Conservation (phyloP, 1,284 basidiomycete species). For the Agaricales sp. region DNA sequence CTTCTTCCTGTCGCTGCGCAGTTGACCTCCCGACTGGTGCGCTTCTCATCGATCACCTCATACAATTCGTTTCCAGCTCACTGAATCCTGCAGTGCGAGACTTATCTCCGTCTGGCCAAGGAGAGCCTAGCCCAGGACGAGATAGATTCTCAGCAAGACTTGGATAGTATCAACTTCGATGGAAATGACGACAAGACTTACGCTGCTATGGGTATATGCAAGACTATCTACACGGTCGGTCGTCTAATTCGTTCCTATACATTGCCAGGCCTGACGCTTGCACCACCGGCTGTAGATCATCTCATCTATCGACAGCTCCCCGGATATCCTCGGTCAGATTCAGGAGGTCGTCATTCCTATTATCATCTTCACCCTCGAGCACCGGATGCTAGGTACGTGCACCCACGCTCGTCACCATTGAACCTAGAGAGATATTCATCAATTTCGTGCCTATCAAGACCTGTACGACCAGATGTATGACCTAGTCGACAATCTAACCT, state of each 20-base stretch:
- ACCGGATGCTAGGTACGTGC: conserved; percentile 53
- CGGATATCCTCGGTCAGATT: conserved; percentile 71
- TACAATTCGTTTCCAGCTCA: no score
- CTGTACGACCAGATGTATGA: conserved; percentile 87
- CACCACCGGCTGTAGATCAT: conserved; percentile 37
- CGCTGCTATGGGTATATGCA: conserved; percentile 76
- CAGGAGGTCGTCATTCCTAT: conserved; percentile 78
- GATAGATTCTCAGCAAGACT: conserved; percentile 28
- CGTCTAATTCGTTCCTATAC: conserved; percentile 7
- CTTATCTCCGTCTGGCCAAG: conserved; percentile 69
- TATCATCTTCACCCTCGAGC: conserved; percentile 69
- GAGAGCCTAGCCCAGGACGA: conserved; percentile 55
- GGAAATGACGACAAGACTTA: conserved; percentile 76
- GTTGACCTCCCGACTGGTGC: conserved; percentile 66
- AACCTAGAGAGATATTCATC: neutral
- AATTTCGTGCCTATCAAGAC: conserved; percentile 32
- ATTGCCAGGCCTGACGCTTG: neutral
- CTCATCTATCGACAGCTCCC: conserved; percentile 62
- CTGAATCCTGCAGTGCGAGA: conserved; percentile 62
- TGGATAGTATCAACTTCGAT: conserved; percentile 43
- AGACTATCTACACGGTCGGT: conserved; percentile 67
- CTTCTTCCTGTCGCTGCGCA: conserved; percentile 81
- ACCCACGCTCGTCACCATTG: conserved; percentile 1
- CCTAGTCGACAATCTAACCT: conserved; percentile 78
- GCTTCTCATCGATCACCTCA: conserved; percentile 24